Evolutionary conservation across 306 rosid species (phyloP).

Genomic region (Cucumis hystrix): DNA sequence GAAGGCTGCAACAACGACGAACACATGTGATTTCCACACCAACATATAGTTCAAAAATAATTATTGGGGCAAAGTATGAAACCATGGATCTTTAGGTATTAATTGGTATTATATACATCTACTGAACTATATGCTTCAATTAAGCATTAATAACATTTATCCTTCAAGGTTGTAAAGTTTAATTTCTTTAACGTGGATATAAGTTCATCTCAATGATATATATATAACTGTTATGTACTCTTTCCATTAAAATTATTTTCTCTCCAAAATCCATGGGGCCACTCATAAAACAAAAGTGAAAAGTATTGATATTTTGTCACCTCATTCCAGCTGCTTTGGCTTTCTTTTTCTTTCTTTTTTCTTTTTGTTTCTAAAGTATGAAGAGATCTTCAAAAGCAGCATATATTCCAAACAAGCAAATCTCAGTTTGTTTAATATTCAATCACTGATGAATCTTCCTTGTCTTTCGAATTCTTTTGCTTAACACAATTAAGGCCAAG

Average conservation of each 20-base stretch:
- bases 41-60: too few species aligned
- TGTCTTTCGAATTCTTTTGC: neutral
- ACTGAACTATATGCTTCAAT: too few species aligned
- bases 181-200: too few species aligned
- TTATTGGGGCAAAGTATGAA: neutral
- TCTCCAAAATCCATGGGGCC: neutral
- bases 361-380: neutral
- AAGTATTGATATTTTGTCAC: neutral
- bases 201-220: too few species aligned
- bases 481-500: neutral
- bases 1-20: too few species aligned
- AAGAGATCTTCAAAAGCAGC: neutral
- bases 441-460: neutral
- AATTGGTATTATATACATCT: too few species aligned
- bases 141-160: too few species aligned
- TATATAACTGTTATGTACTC: too few species aligned
- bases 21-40: too few species aligned
- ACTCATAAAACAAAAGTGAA: neutral
- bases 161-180: too few species aligned
- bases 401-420: slow-evolving; percentile 1
- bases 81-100: too few species aligned
- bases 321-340: neutral
- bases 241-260: neutral
- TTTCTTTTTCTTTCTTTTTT: neutral
- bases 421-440: slow-evolving; percentile 5